A percentile compares a stretch with the other conserved stretches of the same genome.
Evolutionary conservation across 768 basidiomycete genomes (phyloP).

Genomic region (Lentinula detonsa): DNA sequence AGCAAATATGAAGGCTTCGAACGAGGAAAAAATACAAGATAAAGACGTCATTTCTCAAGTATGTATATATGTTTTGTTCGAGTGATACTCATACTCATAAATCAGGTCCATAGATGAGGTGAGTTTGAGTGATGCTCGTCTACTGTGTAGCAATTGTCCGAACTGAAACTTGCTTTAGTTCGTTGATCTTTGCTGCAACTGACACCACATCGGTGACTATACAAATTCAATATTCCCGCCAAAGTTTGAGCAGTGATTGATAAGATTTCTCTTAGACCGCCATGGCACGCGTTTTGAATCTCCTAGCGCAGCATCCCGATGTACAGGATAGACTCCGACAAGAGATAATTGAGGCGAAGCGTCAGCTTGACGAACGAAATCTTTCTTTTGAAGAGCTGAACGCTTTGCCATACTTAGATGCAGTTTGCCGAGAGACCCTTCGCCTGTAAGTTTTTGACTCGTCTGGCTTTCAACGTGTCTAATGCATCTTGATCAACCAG

Average conservation of each 20-base stretch:
- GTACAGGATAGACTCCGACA: constrained; percentile 30
- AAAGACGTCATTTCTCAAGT: constrained; percentile 30
- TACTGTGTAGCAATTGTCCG: neutral
- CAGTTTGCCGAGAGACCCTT: constrained; percentile 32
- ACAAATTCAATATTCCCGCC: neutral
- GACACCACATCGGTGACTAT: constrained; percentile 31
- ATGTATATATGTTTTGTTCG: neutral
- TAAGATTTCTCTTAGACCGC: constrained; percentile 12
- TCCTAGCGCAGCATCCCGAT: constrained; percentile 27
- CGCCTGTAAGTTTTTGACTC: constrained; percentile 22
- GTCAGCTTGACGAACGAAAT: constrained; percentile 15
- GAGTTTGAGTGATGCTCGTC: neutral
- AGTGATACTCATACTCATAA: neutral
- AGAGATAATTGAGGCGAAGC: constrained; percentile 24
- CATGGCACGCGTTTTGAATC: constrained; percentile 23
- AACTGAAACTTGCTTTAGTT: constrained; percentile 14
- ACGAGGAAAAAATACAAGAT: constrained; percentile 25
- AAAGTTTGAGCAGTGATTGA: too few relatives aligned
- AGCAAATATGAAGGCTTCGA: constrained; percentile 25
- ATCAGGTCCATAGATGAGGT: constrained; percentile 2
- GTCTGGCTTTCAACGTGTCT: neutral
- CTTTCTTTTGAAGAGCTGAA: constrained; percentile 31
- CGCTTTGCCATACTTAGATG: constrained; percentile 31
- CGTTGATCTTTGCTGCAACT: constrained; percentile 32
- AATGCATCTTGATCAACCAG: constrained; percentile 1